Conservation (phyloP, 345 rosid genomes). For the Acer yangbiense region DNA sequence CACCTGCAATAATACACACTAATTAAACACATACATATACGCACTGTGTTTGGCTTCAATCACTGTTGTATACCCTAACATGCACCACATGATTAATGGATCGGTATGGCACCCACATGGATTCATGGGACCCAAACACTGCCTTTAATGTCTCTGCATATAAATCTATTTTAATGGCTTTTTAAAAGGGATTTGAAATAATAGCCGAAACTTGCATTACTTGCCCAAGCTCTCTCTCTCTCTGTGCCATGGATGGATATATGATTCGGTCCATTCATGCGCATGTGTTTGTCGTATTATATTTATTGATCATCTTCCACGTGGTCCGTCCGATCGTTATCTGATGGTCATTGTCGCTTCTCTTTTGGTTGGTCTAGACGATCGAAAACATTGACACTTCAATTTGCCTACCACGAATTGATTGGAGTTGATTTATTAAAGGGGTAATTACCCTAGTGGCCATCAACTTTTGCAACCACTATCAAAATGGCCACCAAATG, state of each 20-base stretch:
- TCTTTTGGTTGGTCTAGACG: conserved; percentile 12
- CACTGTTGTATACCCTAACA: conserved; percentile 14
- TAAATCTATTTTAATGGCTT: too few species aligned
- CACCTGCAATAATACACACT: conserved; percentile 26
- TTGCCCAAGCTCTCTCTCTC: too few species aligned
- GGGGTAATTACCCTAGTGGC: too few species aligned
- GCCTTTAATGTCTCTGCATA: not conserved
- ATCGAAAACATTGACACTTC: conserved; percentile 9
- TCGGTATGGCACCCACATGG: conserved; percentile 38
- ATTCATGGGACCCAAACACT: not conserved
- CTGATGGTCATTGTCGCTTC: conserved; percentile 17
- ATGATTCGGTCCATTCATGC: conserved; percentile 5
- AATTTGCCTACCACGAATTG: conserved; percentile 11
- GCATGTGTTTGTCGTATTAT: conserved; percentile 10
- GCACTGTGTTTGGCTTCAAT: conserved; percentile 20
- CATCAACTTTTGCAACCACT: too few species aligned
- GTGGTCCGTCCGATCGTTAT: conserved; percentile 23
- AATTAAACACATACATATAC: not conserved
- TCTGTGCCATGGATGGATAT: not conserved
- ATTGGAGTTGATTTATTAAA: not conserved
- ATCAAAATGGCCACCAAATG: too few species aligned
- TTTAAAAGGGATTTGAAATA: too few species aligned
- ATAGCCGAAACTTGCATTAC: too few species aligned
- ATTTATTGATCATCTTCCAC: conserved; percentile 6
- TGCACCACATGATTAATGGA: conserved; percentile 30